Base-by-base conservation (phyloP, 495 filamentous ascomycete genomes). In the Cetradonia linearis region DNA sequence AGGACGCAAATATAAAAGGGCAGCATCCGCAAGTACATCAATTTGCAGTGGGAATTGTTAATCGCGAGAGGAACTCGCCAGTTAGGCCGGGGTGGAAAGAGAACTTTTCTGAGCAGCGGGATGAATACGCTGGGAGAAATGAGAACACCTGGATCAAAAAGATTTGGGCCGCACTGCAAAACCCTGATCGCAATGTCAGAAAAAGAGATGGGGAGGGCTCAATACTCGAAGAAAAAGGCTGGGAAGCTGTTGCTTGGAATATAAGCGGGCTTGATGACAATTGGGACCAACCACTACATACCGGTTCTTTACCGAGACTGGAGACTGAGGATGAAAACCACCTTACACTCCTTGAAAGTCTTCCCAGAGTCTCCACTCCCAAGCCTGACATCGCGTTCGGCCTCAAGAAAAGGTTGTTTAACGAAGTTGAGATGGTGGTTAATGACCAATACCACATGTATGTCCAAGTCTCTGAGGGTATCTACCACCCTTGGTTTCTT, bases 401-500 rank as follows among this genome's bases (percentile, higher is more conserved):
- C 37, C 37, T 40, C 37, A 18, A 40, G 13, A 18, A 40, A 18
- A 18, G 14, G 13, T 40, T 40, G 37, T 40, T 18, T 5, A 40
- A 40, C 10, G 37, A 40, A 40, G 37, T 1, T 5, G 37, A 40
- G 14, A 40, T 40, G 37, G 6, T 40, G 10, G 37, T 40, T 5
- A 40, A 40, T 40, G 14, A 40, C 37, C 37, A 18, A 5, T 40
- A 40, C 37, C 37, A 40, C 14, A 40, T 40, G 37, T 40, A 40
- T 16, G 37, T 40, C 37, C 48, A 52, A n/a, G 30, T 52, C 25
- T 52, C 48, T n/a, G 25, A 27, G 48, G 48, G 48, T 11, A 52
- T 52, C 48, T 27, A 52, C 48, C 48, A 52, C 30, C 25, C 48
- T 18, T 52, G 25, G 25, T 27, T 52, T 31, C 25, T 52, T 31